Conservation (phyloP, 495 filamentous ascomycete genomes). For the Mycothermus thermophilus region DNA sequence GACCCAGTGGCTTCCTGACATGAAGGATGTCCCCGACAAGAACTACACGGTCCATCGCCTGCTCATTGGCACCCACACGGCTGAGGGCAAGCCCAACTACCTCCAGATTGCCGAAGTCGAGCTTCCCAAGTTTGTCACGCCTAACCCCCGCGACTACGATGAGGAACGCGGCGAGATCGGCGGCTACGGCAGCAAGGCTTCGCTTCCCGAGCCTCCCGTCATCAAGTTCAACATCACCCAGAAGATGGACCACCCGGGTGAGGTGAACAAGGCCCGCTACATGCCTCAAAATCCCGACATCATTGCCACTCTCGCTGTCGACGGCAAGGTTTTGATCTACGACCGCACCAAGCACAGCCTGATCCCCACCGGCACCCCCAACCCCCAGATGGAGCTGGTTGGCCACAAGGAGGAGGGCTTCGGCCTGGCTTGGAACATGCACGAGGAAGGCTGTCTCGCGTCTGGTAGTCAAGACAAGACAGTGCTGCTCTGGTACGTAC, state of each 20-base stretch:
- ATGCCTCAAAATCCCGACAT: conserved; percentile 96
- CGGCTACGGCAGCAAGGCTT: conserved; percentile 63
- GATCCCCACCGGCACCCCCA: conserved; percentile 53
- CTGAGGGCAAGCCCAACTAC: conserved; percentile 75
- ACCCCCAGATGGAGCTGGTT: conserved; percentile 67
- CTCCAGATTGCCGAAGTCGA: conserved; percentile 88
- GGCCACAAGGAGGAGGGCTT: conserved; percentile 92
- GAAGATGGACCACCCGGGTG: conserved; percentile 89
- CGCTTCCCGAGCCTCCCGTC: conserved; percentile 34
- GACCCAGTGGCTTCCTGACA: conserved; percentile 95
- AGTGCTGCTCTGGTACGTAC: conserved; percentile 69
- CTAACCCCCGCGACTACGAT: conserved; percentile 70
- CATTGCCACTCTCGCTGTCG: conserved; percentile 84
- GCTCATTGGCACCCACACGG: conserved; percentile 89
- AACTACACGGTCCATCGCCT: conserved; percentile 80
- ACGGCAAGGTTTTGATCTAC: conserved; percentile 80
- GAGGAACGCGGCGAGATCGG: conserved; percentile 87
- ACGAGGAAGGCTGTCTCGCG: conserved; percentile 64
- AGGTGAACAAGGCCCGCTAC: conserved; percentile 97
- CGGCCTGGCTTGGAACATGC: conserved; percentile 83
- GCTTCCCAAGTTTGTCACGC: conserved; percentile 63
- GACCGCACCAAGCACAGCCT: conserved; percentile 88
- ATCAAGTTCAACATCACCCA: conserved; percentile 84
- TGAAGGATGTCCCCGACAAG: conserved; percentile 71
- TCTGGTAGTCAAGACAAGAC: conserved; percentile 86